Evolutionary conservation across 2,329 filamentous ascomycete genomes (phyloP).

Genomic region (Fusarium humuli): DNA sequence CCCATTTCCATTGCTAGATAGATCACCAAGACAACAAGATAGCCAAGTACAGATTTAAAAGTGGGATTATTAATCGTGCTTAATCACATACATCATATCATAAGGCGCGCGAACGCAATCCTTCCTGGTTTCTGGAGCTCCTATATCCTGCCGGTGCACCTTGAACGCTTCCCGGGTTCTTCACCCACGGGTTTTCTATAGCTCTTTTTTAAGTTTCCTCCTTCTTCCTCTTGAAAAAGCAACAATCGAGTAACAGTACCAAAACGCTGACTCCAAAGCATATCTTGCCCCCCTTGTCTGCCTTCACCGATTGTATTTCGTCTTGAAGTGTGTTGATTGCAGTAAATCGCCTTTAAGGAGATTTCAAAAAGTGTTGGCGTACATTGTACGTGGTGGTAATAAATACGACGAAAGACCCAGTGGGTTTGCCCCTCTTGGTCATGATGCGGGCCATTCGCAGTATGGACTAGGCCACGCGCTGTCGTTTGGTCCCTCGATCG

Average conservation of each 20-base stretch:
- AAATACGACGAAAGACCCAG: slow-evolving; percentile 11
- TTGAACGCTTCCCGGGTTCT: not conserved
- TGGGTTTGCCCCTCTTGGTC: not conserved
- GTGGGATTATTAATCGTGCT: slow-evolving; percentile 11
- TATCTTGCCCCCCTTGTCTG: not conserved
- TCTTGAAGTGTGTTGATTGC: not conserved
- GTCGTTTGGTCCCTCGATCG: slow-evolving; percentile 52
- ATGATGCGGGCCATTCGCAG: not conserved
- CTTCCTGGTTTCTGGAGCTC: not conserved
- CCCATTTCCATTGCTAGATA: not conserved
- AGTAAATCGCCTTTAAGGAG: not conserved
- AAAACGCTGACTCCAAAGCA: slow-evolving; percentile 20
- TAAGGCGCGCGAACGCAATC: slow-evolving; percentile 14
- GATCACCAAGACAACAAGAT: not conserved
- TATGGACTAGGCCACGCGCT: slow-evolving; percentile 51
- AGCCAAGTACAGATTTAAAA: slow-evolving; percentile 10
- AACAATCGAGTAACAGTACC: slow-evolving; percentile 2
- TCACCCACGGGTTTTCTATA: slow-evolving; percentile 22
- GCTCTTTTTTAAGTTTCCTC: not conserved
- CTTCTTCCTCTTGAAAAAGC: not conserved
- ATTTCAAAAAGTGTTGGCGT: not conserved
- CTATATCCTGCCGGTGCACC: slow-evolving; percentile 1
- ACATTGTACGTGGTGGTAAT: slow-evolving; percentile 4
- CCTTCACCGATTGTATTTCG: not conserved
- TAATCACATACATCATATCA: slow-evolving; percentile 13